Conservation (phyloP, 108 stramenopile genomes). For the Cyclotella kingstonii region DNA sequence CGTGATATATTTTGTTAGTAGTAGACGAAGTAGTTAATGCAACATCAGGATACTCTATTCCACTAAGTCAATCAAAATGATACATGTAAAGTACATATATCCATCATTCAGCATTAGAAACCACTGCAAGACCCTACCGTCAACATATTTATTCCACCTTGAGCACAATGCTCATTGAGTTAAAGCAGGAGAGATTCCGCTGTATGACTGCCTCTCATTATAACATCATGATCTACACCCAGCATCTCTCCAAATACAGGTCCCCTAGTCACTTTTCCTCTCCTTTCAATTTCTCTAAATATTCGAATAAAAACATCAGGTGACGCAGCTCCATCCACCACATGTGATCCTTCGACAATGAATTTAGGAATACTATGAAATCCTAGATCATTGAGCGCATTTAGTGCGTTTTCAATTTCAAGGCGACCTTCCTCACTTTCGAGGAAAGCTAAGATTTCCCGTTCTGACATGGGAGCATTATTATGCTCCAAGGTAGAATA, state of each 20-base stretch:
- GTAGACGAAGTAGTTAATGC: not conserved
- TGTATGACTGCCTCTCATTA: conserved; percentile 56
- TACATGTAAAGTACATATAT: not conserved
- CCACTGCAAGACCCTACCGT: not conserved
- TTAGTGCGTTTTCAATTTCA: conserved; percentile 64
- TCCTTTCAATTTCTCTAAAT: conserved; percentile 70
- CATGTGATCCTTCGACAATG: conserved; percentile 69
- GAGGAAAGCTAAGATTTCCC: conserved; percentile 63
- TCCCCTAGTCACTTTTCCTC: conserved; percentile 50
- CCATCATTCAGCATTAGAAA: conserved; percentile 9
- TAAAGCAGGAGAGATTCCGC: conserved; percentile 12
- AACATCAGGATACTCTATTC: conserved; percentile 4
- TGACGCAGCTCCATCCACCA: conserved; percentile 77
- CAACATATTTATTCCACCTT: too few species aligned
- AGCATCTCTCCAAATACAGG: conserved; percentile 74
- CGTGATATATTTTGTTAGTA: too few species aligned
- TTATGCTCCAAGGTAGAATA: conserved; percentile 12
- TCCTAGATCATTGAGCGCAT: conserved; percentile 53
- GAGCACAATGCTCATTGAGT: not conserved
- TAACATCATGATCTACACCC: conserved; percentile 50
- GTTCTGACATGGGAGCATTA: conserved; percentile 25
- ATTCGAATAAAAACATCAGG: conserved; percentile 57
- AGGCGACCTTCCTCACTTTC: conserved; percentile 58
- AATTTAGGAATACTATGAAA: conserved; percentile 85
- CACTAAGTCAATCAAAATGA: too few species aligned